phyloP scores from a whole-genome alignment of 2,329 filamentous ascomycete genomes.

The Teratosphaeria zuluensis region DNA sequence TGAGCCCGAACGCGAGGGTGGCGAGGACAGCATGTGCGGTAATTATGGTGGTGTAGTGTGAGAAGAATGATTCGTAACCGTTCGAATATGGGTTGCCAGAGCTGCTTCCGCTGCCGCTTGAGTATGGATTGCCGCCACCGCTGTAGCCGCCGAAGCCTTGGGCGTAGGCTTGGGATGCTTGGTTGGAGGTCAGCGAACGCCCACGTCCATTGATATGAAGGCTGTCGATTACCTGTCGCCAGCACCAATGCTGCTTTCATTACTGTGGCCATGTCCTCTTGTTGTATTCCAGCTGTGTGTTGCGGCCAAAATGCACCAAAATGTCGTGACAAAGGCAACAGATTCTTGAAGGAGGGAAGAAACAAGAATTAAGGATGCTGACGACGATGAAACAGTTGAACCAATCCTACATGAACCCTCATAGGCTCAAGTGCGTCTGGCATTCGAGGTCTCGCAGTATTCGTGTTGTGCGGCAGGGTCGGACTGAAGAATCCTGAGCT shows the following conservation, averaged over 20 bases:
- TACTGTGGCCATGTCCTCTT: not conserved
- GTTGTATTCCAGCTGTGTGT: not conserved
- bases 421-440: not conserved
- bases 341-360: not conserved
- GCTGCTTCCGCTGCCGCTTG: not conserved
- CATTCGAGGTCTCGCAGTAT: not conserved
- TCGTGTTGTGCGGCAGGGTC: not conserved
- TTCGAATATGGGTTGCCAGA: not conserved
- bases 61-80: not conserved
- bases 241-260: not conserved
- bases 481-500: not conserved
- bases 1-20: conserved; percentile 35
- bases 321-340: not conserved
- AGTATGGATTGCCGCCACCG: conserved; percentile 2
- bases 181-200: not conserved
- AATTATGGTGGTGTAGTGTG: conserved; percentile 23
- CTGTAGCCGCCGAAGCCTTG: not conserved
- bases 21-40: conserved; percentile 38
- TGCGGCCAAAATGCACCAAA: not conserved
- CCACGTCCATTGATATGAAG: not conserved
- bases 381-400: not conserved
- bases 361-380: not conserved
- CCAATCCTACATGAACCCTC: not conserved
- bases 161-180: not conserved
- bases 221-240: not conserved